A percentile compares a stretch with the other conserved stretches of the same genome.
phyloP scores from a whole-genome alignment of 331 rosid species.

The Quercus phellos region DNA sequence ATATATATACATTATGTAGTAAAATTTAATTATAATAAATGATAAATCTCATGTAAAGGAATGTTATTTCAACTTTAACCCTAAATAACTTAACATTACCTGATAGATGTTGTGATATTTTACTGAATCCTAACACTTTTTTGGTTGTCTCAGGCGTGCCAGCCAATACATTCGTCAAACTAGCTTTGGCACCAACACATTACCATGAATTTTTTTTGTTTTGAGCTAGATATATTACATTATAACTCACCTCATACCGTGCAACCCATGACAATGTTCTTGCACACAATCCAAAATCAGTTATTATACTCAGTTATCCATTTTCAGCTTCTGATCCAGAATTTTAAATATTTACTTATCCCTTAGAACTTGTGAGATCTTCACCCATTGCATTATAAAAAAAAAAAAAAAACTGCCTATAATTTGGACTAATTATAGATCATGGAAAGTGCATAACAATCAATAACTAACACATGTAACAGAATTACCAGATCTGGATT shows the following conservation, averaged over 20 bases:
- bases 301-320: background rate
- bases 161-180: background rate
- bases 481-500: conserved; percentile 47
- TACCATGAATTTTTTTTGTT: background rate
- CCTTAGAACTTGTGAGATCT: conserved; percentile 4
- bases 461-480: background rate
- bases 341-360: background rate
- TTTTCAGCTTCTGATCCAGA: background rate
- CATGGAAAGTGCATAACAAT: conserved; percentile 5
- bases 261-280: background rate
- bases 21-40: no score
- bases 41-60: no score
- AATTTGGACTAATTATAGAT: conserved; percentile 20
- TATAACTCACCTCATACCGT: background rate
- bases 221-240: no score
- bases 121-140: background rate
- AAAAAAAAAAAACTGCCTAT: background rate
- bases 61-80: background rate
- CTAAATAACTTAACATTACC: background rate
- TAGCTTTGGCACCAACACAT: background rate
- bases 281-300: background rate
- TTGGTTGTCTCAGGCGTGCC: background rate
- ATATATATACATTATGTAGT: no score
- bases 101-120: background rate
- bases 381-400: background rate